These are phyloP conservation scores for Citrus reticulata DNA, from an alignment of 345 rosid species.

Conservation along the genomic window DNA sequence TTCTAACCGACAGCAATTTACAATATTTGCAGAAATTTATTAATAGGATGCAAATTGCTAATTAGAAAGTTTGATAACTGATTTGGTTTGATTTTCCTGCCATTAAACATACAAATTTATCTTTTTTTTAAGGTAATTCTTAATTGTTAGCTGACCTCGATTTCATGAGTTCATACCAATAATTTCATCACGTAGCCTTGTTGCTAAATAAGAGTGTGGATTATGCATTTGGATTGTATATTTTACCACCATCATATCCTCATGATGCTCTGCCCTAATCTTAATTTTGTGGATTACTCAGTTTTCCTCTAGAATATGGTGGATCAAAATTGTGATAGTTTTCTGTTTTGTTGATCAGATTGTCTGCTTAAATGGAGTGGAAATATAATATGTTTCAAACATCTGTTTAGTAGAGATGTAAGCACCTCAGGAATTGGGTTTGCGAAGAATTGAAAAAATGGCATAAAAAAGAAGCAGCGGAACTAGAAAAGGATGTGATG, in stretches of 20 bases:
- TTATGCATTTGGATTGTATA: background rate
- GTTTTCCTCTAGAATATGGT: background rate
- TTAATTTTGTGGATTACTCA: background rate
- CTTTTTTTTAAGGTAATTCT: background rate
- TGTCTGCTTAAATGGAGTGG: slow-evolving; percentile 4
- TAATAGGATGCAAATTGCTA: background rate
- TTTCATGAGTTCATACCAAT: background rate
- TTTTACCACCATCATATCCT: background rate
- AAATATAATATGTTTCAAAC: background rate
- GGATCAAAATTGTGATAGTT: background rate
- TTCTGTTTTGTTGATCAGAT: slow-evolving; percentile 14
- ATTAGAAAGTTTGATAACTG: background rate
- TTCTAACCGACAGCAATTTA: background rate
- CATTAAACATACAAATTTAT: background rate
- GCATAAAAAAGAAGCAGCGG: background rate
- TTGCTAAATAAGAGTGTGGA: background rate
- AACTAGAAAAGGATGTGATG: background rate
- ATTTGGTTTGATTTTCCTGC: background rate
- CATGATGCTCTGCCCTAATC: background rate
- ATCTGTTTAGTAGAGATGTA: background rate
- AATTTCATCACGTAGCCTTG: background rate
- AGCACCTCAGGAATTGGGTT: background rate
- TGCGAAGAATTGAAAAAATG: slow-evolving; percentile 6
- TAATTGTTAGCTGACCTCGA: background rate
- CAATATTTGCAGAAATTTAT: background rate